Conservation (phyloP, 805 yeast species). For the Vanderwaltozyma yarrowii region DNA sequence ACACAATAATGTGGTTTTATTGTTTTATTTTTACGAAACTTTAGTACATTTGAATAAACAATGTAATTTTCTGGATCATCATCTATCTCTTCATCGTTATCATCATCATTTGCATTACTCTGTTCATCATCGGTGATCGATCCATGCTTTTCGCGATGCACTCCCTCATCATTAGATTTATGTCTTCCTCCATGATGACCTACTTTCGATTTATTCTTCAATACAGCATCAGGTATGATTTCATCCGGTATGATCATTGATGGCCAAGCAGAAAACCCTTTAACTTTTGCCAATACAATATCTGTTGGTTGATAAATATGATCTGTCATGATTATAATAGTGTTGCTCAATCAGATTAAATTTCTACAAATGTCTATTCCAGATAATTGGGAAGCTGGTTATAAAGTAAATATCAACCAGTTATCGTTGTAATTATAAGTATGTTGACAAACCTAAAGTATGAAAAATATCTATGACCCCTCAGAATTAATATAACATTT, state of each 20-base stretch:
- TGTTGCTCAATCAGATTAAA: background rate
- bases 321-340: slow-evolving; percentile 7
- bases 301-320: slow-evolving; percentile 35
- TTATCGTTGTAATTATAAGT: too few species aligned
- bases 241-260: slow-evolving; percentile 62
- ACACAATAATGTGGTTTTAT: slow-evolving; percentile 21
- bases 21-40: slow-evolving; percentile 16
- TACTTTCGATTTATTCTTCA: slow-evolving; percentile 17
- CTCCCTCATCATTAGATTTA: background rate
- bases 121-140: slow-evolving; percentile 5
- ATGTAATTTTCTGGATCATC: slow-evolving; percentile 13
- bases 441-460: too few species aligned
- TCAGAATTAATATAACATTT: too few species aligned
- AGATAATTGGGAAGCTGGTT: too few species aligned
- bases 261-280: slow-evolving; percentile 89
- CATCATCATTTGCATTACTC: background rate
- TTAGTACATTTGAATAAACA: slow-evolving; percentile 16
- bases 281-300: slow-evolving; percentile 66
- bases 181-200: slow-evolving; percentile 1
- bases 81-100: slow-evolving; percentile 3
- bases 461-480: too few species aligned
- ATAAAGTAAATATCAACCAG: too few species aligned
- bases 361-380: too few species aligned
- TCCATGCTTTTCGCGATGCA: too few species aligned
- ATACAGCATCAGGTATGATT: slow-evolving; percentile 48